These are phyloP conservation scores for Nicotiana benthamiana DNA, from an alignment of 257 asterid species.

Conservation along the genomic window DNA sequence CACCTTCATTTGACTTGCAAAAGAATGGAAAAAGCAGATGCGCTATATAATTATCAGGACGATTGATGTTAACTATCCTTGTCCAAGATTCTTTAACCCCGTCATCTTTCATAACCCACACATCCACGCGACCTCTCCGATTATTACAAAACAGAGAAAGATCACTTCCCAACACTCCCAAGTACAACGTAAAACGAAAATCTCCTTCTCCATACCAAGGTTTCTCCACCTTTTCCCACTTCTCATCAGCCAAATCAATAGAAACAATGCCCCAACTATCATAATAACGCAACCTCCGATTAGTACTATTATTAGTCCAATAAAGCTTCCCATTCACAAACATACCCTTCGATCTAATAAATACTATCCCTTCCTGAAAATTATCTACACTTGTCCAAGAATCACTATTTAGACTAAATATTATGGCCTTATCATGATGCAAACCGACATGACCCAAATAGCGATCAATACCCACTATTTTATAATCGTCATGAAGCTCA, in stretches of 20 bases:
- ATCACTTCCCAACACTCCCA: slow-evolving; percentile 22
- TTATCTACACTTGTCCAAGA: too few species aligned
- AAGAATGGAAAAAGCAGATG: slow-evolving; percentile 2
- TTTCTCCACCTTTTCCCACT: slow-evolving; percentile 7
- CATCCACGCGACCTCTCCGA: slow-evolving; percentile 14
- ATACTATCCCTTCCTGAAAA: too few species aligned
- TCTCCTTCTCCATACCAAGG: slow-evolving; percentile 24
- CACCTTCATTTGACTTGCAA: slow-evolving; percentile 27
- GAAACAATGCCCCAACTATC: too few species aligned
- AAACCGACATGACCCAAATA: too few species aligned
- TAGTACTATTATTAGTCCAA: too few species aligned
- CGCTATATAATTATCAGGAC: not conserved
- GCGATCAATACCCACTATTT: too few species aligned
- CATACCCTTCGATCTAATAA: too few species aligned
- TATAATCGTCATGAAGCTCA: too few species aligned
- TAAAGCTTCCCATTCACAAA: too few species aligned
- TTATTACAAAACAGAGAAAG: slow-evolving; percentile 31
- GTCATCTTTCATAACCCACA: slow-evolving; percentile 45
- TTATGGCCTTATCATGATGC: too few species aligned
- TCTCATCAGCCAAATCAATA: not conserved
- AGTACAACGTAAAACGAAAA: slow-evolving; percentile 11
- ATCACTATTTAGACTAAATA: too few species aligned
- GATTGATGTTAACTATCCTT: slow-evolving; percentile 29
- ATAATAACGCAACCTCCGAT: too few species aligned
- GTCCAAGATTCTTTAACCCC: slow-evolving; percentile 37